Percentiles rank a stretch among this genome's conserved stretches.
Conservation (phyloP, 169 alveolate species). For the Plasmodium yoelii region DNA sequence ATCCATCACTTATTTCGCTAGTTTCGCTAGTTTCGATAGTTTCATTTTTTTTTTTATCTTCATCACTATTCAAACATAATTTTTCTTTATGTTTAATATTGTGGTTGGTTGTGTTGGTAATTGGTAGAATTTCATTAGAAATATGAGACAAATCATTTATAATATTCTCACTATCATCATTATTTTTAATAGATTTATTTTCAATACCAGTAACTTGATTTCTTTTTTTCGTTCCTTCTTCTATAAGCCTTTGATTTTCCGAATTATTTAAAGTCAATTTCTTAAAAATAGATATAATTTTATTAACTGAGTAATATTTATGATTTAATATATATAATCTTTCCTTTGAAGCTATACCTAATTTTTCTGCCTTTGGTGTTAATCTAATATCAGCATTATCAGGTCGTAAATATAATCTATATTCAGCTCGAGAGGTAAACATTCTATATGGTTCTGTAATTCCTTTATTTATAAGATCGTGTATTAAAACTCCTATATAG, state of each 20-base stretch:
- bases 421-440: conserved; percentile 93
- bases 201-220: background rate
- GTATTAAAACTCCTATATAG: conserved; percentile 92
- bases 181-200: background rate
- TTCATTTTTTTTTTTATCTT: background rate
- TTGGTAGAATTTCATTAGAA: background rate
- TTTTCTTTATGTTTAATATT: too few species aligned
- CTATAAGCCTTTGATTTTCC: background rate
- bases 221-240: background rate
- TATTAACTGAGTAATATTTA: conserved; percentile 73
- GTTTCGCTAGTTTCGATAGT: background rate
- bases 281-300: conserved; percentile 35
- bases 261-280: background rate
- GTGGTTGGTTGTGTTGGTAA: too few species aligned
- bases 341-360: conserved; percentile 84
- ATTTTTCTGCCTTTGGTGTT: conserved; percentile 82
- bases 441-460: conserved; percentile 92
- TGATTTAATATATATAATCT: conserved; percentile 78
- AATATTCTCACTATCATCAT: too few species aligned
- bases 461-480: conserved; percentile 91
- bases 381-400: conserved; percentile 91
- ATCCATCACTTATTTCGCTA: background rate
- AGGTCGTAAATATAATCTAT: conserved; percentile 86
- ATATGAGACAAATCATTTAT: too few species aligned
- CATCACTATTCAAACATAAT: too few species aligned